These are phyloP conservation scores for Spongiforma sp. DNA, from an alignment of 1,284 basidiomycete genomes.

Conservation along the genomic window DNA sequence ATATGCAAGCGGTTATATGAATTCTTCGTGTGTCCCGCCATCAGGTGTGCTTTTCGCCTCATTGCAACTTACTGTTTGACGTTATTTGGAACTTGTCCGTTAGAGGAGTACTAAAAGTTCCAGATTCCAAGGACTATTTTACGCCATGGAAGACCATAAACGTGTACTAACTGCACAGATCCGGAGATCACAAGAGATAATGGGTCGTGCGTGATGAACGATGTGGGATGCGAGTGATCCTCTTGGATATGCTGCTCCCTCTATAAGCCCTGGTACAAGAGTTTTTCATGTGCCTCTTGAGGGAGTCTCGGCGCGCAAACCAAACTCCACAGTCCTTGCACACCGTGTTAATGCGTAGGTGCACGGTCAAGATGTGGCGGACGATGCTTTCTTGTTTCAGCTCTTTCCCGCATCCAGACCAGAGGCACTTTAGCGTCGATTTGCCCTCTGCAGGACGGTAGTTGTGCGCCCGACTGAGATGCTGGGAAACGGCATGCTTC, in stretches of 20 bases:
- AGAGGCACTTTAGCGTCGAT: conserved; percentile 17
- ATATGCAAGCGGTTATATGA: too few species aligned
- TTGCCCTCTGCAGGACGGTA: conserved; percentile 16
- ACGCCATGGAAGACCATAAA: too few species aligned
- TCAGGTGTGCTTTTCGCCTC: too few species aligned
- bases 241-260: neutral
- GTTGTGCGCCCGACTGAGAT: conserved; percentile 16
- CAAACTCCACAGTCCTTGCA: conserved; percentile 25
- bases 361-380: conserved; percentile 30
- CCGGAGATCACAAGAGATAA: too few species aligned
- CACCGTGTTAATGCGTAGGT: conserved; percentile 18
- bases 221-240: too few species aligned
- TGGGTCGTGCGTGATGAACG: too few species aligned
- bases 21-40: too few species aligned
- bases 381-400: conserved; percentile 34
- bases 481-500: conserved; percentile 20
- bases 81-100: too few species aligned
- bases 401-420: conserved; percentile 26
- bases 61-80: too few species aligned
- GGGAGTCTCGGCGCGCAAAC: conserved; percentile 37
- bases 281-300: conserved; percentile 31
- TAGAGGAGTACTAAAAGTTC: too few species aligned
- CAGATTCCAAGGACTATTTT: too few species aligned
- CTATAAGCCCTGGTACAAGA: conserved; percentile 18
- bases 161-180: too few species aligned